Evolutionary conservation across 1,284 basidiomycete genomes (phyloP), one percentile per base, ranked within the genome.

Genomic region (Rhodotorula sp.): DNA sequence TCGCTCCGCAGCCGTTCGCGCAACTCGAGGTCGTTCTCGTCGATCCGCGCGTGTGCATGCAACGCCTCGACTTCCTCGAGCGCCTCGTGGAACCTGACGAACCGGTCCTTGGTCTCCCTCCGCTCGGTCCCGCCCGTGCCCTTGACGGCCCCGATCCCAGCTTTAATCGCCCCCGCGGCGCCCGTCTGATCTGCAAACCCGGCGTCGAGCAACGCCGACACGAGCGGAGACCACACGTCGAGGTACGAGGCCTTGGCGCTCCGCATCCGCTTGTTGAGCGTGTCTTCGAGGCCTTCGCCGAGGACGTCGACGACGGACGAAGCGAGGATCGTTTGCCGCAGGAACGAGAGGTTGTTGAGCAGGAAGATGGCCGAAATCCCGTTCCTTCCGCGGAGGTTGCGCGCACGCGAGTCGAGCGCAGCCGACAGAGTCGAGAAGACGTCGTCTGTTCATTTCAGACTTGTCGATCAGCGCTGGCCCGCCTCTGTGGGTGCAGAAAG

Each of bases 281-380:
- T 69, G 67, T 79, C 79, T 55, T 79, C 79, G 50, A 71, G 71
- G 38, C 62, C 28, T 47, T 75, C 77, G 64, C 75, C 77, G 50
- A 76, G 65, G 6, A 78, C 65, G 68, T 79, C 78, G 23, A 62
- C 61, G 19, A 76, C 69, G 43, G 72, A 71, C 38, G 75, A 75
- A 26, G 77, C 78, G 48, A 78, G 67, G 52, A 77, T 48, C 56
- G 78, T 72, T 43, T 78, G 74, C 2, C 79, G 73, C 55, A 80
- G 68, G 69, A 75, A 79, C 14, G 77, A 75, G 5, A 80, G 62
- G 65, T 79, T 79, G 70, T 80, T 80, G 58, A 80, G 72, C 31
- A 78, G 68, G 68, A 78, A 80, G 48, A 80, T 78, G 57, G 79
- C 66, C 8, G 76, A 64, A 10, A 77, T 60, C 14, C 77, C 77